Conservation (phyloP, 2,329 filamentous ascomycete genomes). For the Mariannaea elegans region DNA sequence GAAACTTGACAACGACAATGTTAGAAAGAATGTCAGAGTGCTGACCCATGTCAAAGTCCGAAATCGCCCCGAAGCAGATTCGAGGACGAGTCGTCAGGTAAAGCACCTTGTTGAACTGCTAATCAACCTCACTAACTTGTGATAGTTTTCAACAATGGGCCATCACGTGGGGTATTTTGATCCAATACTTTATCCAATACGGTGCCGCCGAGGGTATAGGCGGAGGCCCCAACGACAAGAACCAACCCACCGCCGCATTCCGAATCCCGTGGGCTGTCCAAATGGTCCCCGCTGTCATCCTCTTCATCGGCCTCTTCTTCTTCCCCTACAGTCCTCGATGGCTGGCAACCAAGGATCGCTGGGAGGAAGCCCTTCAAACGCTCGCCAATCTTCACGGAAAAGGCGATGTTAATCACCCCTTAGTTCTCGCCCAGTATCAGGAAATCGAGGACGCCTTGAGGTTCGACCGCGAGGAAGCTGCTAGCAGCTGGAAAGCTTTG, state of each 20-base stretch:
- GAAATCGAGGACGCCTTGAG: constrained; percentile 66
- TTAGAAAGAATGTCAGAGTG: background rate
- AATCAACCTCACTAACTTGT: background rate
- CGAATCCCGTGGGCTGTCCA: constrained; percentile 71
- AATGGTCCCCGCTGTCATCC: constrained; percentile 61
- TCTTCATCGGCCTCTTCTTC: constrained; percentile 66
- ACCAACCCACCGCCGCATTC: constrained; percentile 63
- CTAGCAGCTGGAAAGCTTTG: constrained; percentile 59
- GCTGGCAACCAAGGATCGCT: constrained; percentile 73
- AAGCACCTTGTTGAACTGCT: background rate
- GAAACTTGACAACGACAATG: constrained; percentile 39
- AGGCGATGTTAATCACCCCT: constrained; percentile 64
- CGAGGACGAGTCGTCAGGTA: constrained; percentile 65
- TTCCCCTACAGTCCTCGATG: constrained; percentile 74
- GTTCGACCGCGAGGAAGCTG: constrained; percentile 62
- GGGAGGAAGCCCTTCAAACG: constrained; percentile 69
- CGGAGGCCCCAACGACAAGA: constrained; percentile 57
- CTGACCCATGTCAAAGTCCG: constrained; percentile 50
- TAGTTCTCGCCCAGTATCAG: constrained; percentile 69
- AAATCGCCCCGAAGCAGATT: constrained; percentile 67
- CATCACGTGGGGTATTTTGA: constrained; percentile 75
- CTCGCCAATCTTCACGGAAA: constrained; percentile 67
- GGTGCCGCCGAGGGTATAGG: constrained; percentile 63
- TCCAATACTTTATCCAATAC: constrained; percentile 74
- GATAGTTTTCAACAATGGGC: constrained; percentile 70